Evolutionary conservation across 352 stramenopile genomes (phyloP).

Genomic region (Globisporangium apiculatum): DNA sequence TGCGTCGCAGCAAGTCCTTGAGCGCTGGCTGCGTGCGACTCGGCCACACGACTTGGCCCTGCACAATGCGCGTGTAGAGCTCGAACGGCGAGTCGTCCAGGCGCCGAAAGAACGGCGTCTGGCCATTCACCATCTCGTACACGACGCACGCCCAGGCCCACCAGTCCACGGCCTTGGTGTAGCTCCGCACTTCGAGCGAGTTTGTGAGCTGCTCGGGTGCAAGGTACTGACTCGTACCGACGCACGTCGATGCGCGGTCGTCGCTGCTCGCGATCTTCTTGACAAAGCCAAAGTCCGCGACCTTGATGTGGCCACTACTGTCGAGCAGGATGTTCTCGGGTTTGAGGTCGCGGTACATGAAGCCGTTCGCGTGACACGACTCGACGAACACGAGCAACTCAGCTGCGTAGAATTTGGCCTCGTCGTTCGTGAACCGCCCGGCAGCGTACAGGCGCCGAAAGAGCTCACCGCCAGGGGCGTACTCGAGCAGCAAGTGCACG

Average conservation of each 20-base stretch:
- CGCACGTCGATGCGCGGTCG: constrained; percentile 44
- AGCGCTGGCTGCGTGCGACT: constrained; percentile 31
- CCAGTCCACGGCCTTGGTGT: constrained; percentile 78
- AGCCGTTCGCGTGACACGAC: constrained; percentile 36
- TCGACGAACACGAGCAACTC: constrained; percentile 60
- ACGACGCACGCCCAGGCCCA: constrained; percentile 77
- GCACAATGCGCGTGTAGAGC: constrained; percentile 77
- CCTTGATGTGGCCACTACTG: constrained; percentile 46
- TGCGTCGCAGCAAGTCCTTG: constrained; percentile 54
- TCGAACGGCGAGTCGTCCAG: constrained; percentile 84
- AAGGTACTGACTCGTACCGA: constrained; percentile 70
- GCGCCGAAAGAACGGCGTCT: constrained; percentile 69
- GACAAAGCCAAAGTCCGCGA: constrained; percentile 68
- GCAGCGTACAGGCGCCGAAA: constrained; percentile 47
- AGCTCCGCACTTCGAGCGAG: constrained; percentile 42
- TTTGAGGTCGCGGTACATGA: constrained; percentile 88
- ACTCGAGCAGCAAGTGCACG: constrained; percentile 69
- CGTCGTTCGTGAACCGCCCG: constrained; percentile 47
- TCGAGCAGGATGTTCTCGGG: constrained; percentile 89
- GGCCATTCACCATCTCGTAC: constrained; percentile 73
- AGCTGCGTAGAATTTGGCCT: constrained; percentile 74
- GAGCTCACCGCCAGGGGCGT: constrained; percentile 57
- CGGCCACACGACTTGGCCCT: constrained; percentile 48
- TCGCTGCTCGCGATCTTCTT: constrained; percentile 24
- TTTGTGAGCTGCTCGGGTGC: constrained; percentile 67